Base-by-base conservation (phyloP, 2,329 filamentous ascomycete genomes). In the Trichothecium sympodiale region DNA sequence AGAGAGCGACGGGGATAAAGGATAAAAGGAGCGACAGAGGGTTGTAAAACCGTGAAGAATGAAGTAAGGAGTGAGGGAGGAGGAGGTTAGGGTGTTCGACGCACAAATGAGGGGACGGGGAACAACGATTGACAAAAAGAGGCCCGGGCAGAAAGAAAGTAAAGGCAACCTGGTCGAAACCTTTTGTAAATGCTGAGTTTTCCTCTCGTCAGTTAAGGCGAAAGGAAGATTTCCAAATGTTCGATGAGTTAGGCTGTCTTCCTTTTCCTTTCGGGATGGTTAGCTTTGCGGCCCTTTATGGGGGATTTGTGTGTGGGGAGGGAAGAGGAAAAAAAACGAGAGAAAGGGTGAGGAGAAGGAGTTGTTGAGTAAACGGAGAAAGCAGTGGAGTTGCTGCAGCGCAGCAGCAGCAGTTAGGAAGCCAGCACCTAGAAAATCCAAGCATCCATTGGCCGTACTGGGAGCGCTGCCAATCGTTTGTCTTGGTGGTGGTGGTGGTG, bases 221-320 rank as follows among this genome's bases (percentile, higher is more conserved):
- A 39, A 33, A 38, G 31, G 18, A 32, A 33, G 35, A 33, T 33
- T 35, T 35, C 29, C 37, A 23, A 23, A 33, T 38, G 27, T 25
- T 25, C 20, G 20, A 25, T 25, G 20, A 25, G 20, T 25, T 25
- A 25, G 20, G 20, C 20, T 25, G 20, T 25, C 20, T 25, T 25
- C 20, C 20, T 25, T 25, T 25, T 25, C 20, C 20, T 25, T 25
- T 25, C 20, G 20, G 20, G 20, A 25, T 25, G 20, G 20, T 25
- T 59, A 48, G 47, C 59, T 75, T 75, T 74, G 71, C 71, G 69
- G 67, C 71, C 71, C 69, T 62, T 59, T 60, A 57, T 59, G 55
- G 61, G 67, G 60, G 20, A 25, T 25, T 65, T 56, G 64, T 59
- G 67, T 67, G 67, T 69, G 67, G 63, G 61, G 61, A 61, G 61